Evolutionary conservation across 2,329 filamentous ascomycete species (phyloP).

Genomic region (Cercospora nicotianae): DNA sequence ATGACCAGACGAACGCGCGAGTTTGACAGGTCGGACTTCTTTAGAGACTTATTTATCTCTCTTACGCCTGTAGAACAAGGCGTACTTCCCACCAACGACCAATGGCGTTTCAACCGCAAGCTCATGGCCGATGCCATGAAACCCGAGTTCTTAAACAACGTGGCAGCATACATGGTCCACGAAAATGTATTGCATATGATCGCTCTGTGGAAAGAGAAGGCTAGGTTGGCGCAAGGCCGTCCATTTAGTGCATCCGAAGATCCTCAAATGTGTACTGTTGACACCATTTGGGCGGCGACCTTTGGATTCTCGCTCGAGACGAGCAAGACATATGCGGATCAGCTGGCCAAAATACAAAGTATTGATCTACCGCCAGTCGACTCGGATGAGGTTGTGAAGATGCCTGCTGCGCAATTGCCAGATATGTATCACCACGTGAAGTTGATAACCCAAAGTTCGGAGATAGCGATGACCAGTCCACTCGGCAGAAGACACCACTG

Average conservation of each 20-base stretch:
- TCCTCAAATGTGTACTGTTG: background rate
- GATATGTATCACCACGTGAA: background rate
- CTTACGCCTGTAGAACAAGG: background rate
- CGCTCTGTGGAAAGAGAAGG: slow-evolving; percentile 1
- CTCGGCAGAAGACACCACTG: slow-evolving; percentile 1
- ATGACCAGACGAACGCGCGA: background rate
- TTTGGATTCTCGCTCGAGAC: slow-evolving; percentile 4
- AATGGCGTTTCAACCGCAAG: slow-evolving; percentile 6
- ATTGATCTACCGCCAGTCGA: background rate
- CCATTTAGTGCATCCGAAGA: background rate
- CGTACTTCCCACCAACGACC: slow-evolving; percentile 1
- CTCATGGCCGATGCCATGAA: slow-evolving; percentile 11
- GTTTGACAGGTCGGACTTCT: slow-evolving; percentile 11
- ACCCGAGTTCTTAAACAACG: slow-evolving; percentile 1
- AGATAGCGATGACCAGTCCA: slow-evolving; percentile 6
- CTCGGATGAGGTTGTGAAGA: background rate
- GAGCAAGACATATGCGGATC: background rate
- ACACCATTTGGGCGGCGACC: slow-evolving; percentile 9
- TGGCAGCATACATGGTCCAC: background rate
- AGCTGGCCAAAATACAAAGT: background rate
- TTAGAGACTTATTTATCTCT: background rate
- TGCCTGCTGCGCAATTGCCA: background rate
- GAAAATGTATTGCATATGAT: background rate
- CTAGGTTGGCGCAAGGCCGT: background rate
- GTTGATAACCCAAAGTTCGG: background rate